Conservation (phyloP, 1,284 basidiomycete genomes). For the Papiliotrema flavescens region DNA sequence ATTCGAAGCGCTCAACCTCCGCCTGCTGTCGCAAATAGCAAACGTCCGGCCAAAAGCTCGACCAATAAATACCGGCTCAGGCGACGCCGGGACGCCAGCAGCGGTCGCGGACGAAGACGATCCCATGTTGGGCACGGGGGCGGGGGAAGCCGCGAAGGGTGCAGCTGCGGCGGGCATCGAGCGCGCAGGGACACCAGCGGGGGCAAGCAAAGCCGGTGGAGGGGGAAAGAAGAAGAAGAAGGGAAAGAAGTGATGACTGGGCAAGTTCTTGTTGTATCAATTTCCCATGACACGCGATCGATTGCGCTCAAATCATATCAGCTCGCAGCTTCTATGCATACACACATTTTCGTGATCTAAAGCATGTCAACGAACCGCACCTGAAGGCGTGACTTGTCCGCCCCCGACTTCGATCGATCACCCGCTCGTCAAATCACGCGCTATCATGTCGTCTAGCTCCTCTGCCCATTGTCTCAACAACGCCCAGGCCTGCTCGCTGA, state of each 20-base stretch:
- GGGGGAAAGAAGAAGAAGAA: conserved; percentile 40
- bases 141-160: conserved; percentile 3
- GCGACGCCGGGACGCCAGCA: conserved; percentile 5
- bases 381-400: too few relatives aligned
- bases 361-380: too few relatives aligned
- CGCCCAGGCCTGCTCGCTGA: too few relatives aligned
- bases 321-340: too few relatives aligned
- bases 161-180: not conserved
- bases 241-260: conserved; percentile 23
- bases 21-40: conserved; percentile 41
- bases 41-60: conserved; percentile 25
- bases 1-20: conserved; percentile 82
- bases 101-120: conserved; percentile 11
- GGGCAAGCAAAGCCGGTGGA: conserved; percentile 4
- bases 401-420: too few relatives aligned
- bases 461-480: too few relatives aligned
- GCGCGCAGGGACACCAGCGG: conserved; percentile 17
- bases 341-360: too few relatives aligned
- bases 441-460: too few relatives aligned
- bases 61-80: not conserved
- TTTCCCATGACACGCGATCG: not conserved
- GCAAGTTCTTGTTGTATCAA: not conserved
- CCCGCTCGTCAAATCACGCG: too few relatives aligned
- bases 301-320: too few relatives aligned
- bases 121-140: conserved; percentile 2